phyloP scores from a whole-genome alignment of 805 yeast species.

The Cyberlindnera maclurae region DNA sequence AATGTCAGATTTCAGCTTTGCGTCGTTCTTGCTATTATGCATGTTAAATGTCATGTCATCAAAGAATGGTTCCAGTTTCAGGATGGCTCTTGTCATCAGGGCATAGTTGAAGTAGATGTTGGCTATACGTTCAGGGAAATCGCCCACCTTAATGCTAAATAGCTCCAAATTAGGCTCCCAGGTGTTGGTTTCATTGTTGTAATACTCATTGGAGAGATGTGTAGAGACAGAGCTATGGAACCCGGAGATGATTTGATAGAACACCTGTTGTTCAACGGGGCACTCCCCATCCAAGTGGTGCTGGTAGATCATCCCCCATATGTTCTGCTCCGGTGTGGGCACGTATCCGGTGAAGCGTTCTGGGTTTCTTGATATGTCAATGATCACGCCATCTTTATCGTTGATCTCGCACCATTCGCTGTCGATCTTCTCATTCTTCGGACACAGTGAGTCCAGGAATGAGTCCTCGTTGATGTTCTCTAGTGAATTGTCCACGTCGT shows the following conservation, averaged over 20 bases:
- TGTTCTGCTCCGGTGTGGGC: slow-evolving; percentile 84
- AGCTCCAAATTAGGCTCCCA: slow-evolving; percentile 80
- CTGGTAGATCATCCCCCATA: slow-evolving; percentile 88
- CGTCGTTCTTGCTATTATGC: slow-evolving; percentile 32
- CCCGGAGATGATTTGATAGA: slow-evolving; percentile 82
- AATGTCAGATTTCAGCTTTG: slow-evolving; percentile 37
- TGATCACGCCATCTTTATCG: slow-evolving; percentile 69
- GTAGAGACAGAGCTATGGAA: slow-evolving; percentile 94
- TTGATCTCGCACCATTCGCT: slow-evolving; percentile 67
- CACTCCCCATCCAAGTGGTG: slow-evolving; percentile 61
- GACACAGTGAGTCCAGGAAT: slow-evolving; percentile 33
- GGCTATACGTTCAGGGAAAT: slow-evolving; percentile 77
- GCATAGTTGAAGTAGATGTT: slow-evolving; percentile 92
- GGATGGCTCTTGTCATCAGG: slow-evolving; percentile 71
- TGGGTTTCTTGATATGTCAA: slow-evolving; percentile 81
- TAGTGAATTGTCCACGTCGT: slow-evolving; percentile 29
- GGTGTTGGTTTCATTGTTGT: slow-evolving; percentile 61
- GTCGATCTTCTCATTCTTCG: slow-evolving; percentile 29
- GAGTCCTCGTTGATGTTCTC: slow-evolving; percentile 30
- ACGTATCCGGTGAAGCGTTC: slow-evolving; percentile 96
- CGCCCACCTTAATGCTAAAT: slow-evolving; percentile 87
- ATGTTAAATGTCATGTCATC: slow-evolving; percentile 44
- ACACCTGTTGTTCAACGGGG: slow-evolving; percentile 74
- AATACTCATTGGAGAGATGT: slow-evolving; percentile 80
- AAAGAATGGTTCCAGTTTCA: slow-evolving; percentile 52